These are phyloP conservation scores for Xylariomycetidae sp. DNA, from an alignment of 2,329 filamentous ascomycete species.

Conservation along the genomic window DNA sequence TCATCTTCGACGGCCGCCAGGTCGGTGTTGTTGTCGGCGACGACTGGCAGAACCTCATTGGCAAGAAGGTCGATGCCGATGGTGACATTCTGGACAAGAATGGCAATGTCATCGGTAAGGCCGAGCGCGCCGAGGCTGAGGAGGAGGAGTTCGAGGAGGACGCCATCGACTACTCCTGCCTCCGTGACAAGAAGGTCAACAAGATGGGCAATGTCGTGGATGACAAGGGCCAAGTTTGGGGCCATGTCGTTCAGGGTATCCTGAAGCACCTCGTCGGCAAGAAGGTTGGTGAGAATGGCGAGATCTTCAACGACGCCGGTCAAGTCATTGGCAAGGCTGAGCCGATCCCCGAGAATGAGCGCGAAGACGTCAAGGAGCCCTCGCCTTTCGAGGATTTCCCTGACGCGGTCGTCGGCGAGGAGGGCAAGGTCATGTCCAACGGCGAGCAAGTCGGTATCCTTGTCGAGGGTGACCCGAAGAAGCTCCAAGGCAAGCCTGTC, in stretches of 20 bases:
- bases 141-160: constrained; percentile 29
- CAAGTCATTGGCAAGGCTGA: constrained; percentile 63
- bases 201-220: constrained; percentile 53
- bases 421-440: constrained; percentile 47
- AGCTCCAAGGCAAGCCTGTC: constrained; percentile 58
- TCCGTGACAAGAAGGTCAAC: constrained; percentile 52
- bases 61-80: constrained; percentile 30
- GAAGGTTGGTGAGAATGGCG: constrained; percentile 58
- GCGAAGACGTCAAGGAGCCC: constrained; percentile 39
- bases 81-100: constrained; percentile 32
- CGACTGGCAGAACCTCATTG: constrained; percentile 28
- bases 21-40: constrained; percentile 33
- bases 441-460: constrained; percentile 54
- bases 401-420: constrained; percentile 44
- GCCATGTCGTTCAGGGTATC: constrained; percentile 58
- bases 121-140: constrained; percentile 28
- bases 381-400: constrained; percentile 55
- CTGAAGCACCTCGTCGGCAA: constrained; percentile 58
- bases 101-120: constrained; percentile 29
- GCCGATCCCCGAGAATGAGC: constrained; percentile 51
- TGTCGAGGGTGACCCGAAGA: constrained; percentile 57
- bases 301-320: constrained; percentile 66
- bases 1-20: constrained; percentile 30
- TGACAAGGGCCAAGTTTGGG: constrained; percentile 48
- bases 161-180: constrained; percentile 38